These are phyloP conservation scores for Nymphaea thermarum DNA, from an alignment of 164 flowering plant species.

Conservation along the genomic window DNA sequence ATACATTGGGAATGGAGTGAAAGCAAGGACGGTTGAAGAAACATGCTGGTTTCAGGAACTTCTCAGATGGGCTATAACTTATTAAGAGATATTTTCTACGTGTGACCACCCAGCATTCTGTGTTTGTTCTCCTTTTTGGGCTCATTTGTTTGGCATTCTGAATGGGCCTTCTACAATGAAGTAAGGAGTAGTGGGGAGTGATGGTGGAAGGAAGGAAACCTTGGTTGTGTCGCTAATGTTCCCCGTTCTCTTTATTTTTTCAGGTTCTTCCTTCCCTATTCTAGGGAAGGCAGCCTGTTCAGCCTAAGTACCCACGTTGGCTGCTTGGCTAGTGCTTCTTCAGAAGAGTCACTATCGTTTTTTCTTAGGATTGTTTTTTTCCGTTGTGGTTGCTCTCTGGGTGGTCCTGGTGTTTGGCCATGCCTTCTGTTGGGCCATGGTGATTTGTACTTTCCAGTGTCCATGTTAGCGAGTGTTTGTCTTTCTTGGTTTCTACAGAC, in stretches of 20 bases:
- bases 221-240: neutral
- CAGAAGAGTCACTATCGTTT: too few species aligned
- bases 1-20: neutral
- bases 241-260: neutral
- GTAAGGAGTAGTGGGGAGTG: neutral
- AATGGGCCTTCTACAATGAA: neutral
- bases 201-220: neutral
- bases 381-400: neutral
- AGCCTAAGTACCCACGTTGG: neutral
- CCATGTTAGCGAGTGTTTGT: neutral
- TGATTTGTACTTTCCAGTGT: neutral
- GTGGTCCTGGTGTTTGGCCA: neutral
- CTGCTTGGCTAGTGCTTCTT: too few species aligned
- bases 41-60: neutral
- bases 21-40: constrained; percentile 9
- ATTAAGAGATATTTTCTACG: too few species aligned
- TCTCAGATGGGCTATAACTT: too few species aligned
- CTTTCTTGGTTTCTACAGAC: neutral
- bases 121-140: neutral
- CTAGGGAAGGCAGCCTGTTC: neutral
- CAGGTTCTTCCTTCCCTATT: neutral
- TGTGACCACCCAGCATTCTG: neutral
- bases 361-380: too few species aligned
- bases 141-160: neutral
- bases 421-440: neutral